Evolutionary conservation across 495 filamentous ascomycete genomes (phyloP), one percentile per base, ranked within the genome.

Genomic region (Penicillium tannophilum): DNA sequence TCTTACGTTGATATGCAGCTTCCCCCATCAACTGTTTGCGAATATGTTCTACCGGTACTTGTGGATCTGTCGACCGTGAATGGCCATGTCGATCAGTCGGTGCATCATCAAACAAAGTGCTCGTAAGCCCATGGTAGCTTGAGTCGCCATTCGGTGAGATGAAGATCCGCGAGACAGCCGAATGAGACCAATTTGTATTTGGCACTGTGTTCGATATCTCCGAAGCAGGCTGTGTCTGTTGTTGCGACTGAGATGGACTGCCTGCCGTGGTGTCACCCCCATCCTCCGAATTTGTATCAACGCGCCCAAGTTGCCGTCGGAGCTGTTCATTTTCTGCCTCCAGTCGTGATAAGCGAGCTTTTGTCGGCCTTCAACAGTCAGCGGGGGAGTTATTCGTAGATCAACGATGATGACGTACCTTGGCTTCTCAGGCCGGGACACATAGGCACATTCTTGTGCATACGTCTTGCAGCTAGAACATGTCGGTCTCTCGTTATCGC

Each of bases 111-210:
- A 70, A 73, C 12, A 73, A 39, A 9, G 71, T 67, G 35, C 71
- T 73, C 5, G 71, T 71, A 6, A 63, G 68, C 0, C 71, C 71
- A 55, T 73, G 71, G 26, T 72, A 73, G 50, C 60, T 71, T 16
- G 62, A 66, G 24, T 69, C 70, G 5, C 65, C 65, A 55, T 67
- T 69, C 2, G 65, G 56, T 8, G 64, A 66, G 10, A 67, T 65
- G 35, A 58, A 67, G 12, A 67, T 69, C 8, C 60, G 44, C 8
- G 67, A 65, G 5, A 67, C 62, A 31, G 53, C 54, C 12, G 65
- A 63, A 23, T 61, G 60, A 33, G 54, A 31, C 14, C 33, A 52
- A 46, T 63, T 52, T 10, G 55, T 17, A 6, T 36, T 16, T 19
- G 43, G 39, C 42, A 23, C 17, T 42, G 36, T 24, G 8, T 5